Base-by-base conservation (phyloP, 108 stramenopile species). In the Discostella pseudostelligera region DNA sequence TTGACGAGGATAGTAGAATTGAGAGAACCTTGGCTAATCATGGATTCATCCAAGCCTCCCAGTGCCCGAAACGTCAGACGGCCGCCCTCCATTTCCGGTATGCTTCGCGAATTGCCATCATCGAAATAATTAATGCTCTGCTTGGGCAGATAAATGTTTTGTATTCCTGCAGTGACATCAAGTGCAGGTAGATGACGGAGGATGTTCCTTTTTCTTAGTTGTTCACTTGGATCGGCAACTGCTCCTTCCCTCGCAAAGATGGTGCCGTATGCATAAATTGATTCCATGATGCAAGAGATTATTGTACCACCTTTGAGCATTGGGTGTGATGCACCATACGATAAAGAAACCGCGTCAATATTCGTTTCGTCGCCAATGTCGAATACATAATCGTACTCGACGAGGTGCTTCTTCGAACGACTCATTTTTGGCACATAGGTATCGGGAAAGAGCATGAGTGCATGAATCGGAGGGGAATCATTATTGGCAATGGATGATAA, bases 291-390 rank as follows among this genome's bases (percentile, higher is more conserved):
- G 12, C 84, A 87, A 0, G 92, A 87, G 11, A 93, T 77, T 59
- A 90, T 84, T 14, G 84, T 87, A 9, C 89, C 92, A 11, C 92
- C 92, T 47, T 88, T 89, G 7, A 93, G 62, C 88, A 93, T 87
- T 9, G 89, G 89, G 65, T 93, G 92, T 20, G 81, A 86, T 13
- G 85, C 92, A 25, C 88, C 92, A 35, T 87, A 81, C 0, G 88
- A 87, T 26, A 89, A 56, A 10, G 92, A 88, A 20, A 93, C 56
- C 26, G 92, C 83, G 62, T 93, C 92, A 12, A 93, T 45, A 42
- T 69, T 79, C 6, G 85, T 84, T 63, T 90, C 87, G 59, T 86
- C 86, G 0, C 78, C 74, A 19, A 92, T 74, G 36, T 93, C 89
- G 58, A 93, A 87, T 29, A 83, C 83, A 66, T 88, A 93, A 54